phyloP scores from a whole-genome alignment of 257 asterid species.

The Primulina eburnea region DNA sequence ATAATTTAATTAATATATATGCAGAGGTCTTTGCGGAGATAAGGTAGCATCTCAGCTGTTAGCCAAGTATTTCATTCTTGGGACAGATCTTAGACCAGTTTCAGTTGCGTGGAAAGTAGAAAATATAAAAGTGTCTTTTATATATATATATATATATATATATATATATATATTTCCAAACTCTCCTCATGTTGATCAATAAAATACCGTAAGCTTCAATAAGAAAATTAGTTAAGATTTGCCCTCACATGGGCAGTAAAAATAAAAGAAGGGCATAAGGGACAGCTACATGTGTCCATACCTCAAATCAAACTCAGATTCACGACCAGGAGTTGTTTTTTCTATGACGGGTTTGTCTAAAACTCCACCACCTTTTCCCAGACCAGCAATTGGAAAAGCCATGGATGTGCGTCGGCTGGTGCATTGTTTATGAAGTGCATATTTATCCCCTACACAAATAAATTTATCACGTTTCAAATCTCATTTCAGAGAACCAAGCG shows the following conservation, averaged over 20 bases:
- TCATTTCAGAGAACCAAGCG: neutral
- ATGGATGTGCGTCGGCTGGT: conserved; percentile 47
- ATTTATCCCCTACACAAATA: conserved; percentile 55
- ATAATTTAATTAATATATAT: neutral
- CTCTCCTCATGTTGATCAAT: neutral
- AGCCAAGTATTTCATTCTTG: neutral
- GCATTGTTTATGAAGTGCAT: conserved; percentile 58
- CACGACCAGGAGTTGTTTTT: conserved; percentile 85
- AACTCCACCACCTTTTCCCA: conserved; percentile 84
- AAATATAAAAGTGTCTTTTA: neutral
- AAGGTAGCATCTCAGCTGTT: neutral
- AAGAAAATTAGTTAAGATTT: conserved; percentile 3
- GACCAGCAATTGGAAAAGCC: conserved; percentile 50
- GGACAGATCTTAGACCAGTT: neutral
- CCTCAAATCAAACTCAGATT: conserved; percentile 95
- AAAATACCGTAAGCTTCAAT: neutral
- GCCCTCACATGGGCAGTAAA: conserved; percentile 4
- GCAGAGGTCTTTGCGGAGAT: neutral
- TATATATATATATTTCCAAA: no score
- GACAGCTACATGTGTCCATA: conserved; percentile 32
- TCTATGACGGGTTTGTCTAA: conserved; percentile 86
- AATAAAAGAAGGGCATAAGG: conserved; percentile 14
- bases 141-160: no score
- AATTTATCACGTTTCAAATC: conserved; percentile 20
- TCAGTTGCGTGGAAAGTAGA: neutral